Evolutionary conservation across 352 stramenopile species (phyloP).

Genomic region (Globisporangium spinosum): DNA sequence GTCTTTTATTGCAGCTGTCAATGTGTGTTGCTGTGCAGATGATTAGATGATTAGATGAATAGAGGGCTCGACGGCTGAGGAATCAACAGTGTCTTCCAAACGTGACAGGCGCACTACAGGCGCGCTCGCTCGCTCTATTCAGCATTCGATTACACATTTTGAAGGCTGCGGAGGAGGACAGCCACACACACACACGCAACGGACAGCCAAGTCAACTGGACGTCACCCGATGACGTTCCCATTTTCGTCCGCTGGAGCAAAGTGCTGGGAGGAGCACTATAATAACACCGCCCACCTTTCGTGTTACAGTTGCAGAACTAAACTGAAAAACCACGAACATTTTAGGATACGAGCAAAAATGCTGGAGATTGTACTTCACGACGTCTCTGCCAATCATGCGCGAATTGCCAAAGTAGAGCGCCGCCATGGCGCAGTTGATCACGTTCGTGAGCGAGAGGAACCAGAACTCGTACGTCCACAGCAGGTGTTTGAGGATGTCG

Average conservation of each 20-base stretch:
- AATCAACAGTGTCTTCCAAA: not conserved
- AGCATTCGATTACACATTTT: not conserved
- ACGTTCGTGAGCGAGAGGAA: slow-evolving; percentile 26
- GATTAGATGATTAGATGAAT: not conserved
- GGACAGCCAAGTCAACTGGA: not conserved
- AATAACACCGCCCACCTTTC: too few relatives aligned
- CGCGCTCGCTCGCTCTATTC: not conserved
- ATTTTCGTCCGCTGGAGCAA: too few relatives aligned
- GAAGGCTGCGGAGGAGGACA: not conserved
- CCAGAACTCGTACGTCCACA: slow-evolving; percentile 37
- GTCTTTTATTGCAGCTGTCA: too few relatives aligned
- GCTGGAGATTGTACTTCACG: too few relatives aligned
- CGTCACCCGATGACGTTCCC: not conserved
- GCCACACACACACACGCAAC: not conserved
- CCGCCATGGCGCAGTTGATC: slow-evolving; percentile 9
- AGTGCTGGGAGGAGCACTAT: too few relatives aligned
- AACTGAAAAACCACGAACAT: too few relatives aligned
- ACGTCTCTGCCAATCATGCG: not conserved
- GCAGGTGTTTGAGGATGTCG: slow-evolving; percentile 26
- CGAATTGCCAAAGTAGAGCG: slow-evolving; percentile 2
- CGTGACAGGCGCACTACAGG: not conserved
- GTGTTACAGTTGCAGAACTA: too few relatives aligned
- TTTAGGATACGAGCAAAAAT: too few relatives aligned
- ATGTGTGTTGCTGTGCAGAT: too few relatives aligned
- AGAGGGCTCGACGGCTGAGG: not conserved